Base-by-base conservation (phyloP, 179 eudicot genomes). In the Silene noctiflora region DNA sequence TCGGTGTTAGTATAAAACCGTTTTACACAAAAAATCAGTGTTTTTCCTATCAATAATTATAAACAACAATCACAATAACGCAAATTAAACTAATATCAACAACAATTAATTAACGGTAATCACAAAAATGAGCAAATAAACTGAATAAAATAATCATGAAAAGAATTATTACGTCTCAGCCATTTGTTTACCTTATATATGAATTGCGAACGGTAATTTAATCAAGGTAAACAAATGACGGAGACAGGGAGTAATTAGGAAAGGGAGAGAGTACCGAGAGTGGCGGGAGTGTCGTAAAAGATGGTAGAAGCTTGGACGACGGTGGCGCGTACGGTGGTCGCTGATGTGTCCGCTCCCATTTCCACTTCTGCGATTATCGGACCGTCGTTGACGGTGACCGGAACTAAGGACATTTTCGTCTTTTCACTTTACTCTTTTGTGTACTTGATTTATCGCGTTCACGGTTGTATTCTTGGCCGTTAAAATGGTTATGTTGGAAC, bases 321-420 rank as follows among this genome's bases (percentile, higher is more conserved):
- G 76, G 98, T 94, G 88, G 98, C 97, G 68, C 98, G 89, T n/a
- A 91, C 90, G 29, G 89, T 86, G 72, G 89, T 27, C 17, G 89
- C 66, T 17, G 88, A 78, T 19, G 88, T 46, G 29, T 86, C 94
- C 25, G 65, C 83, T 9, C 84, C 91, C 98, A 94, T 94, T 74
- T 90, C 96, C 3, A 94, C 94, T 75, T 91, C 98, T 11, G 97
- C 91, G 75, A 93, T 72, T 72, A 89, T 59, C 3, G 86, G 81
- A 4, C 75, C 81, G 80, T 60, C 51, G 64, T 65, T 58, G 25
- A 51, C 48, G 69, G 70, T 51, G 58, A 46, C 78, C 69, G 88
- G 83, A 2, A 86, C 85, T 66, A 87, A 48, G 17, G 93, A 83
- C 90, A 89, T 89, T 66, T 70, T 69, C 69, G 31, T 80, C 44